Evolutionary conservation across 805 yeast species (phyloP).

Genomic region (Nakazawaea ishiwadae): DNA sequence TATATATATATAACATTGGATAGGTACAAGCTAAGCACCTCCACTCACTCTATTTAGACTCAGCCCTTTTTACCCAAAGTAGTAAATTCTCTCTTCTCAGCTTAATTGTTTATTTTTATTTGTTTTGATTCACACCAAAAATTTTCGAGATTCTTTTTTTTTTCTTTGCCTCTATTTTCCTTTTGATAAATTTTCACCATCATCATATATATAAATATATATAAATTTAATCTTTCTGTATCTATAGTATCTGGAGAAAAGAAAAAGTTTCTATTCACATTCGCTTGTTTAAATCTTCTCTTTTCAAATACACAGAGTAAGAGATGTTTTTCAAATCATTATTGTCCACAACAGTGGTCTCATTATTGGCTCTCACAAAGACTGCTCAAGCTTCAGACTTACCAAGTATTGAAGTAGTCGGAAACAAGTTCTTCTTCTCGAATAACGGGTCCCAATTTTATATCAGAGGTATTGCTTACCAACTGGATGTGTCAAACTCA

Average conservation of each 20-base stretch:
- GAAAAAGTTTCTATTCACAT: no score
- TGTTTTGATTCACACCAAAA: no score
- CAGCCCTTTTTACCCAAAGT: neutral
- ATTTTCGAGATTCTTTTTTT: neutral
- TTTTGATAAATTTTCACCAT: no score
- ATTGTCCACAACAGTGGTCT: constrained; percentile 18
- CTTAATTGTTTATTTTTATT: no score
- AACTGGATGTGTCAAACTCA: constrained; percentile 54
- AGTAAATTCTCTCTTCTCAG: neutral
- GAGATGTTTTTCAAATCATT: constrained; percentile 32
- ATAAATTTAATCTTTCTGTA: no score
- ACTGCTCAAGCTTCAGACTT: constrained; percentile 34
- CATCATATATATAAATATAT: no score
- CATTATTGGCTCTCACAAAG: neutral
- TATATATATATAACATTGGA: no score
- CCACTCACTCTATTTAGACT: no score
- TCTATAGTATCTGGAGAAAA: no score
- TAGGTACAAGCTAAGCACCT: neutral
- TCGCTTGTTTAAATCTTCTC: no score
- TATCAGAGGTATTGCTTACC: constrained; percentile 78
- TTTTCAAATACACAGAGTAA: no score
- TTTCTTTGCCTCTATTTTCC: neutral
- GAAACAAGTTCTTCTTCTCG: constrained; percentile 73
- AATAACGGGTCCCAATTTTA: constrained; percentile 78
- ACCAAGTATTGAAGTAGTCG: constrained; percentile 67